phyloP scores from a whole-genome alignment of 805 yeast genomes.

The Yarrowia deformans region DNA sequence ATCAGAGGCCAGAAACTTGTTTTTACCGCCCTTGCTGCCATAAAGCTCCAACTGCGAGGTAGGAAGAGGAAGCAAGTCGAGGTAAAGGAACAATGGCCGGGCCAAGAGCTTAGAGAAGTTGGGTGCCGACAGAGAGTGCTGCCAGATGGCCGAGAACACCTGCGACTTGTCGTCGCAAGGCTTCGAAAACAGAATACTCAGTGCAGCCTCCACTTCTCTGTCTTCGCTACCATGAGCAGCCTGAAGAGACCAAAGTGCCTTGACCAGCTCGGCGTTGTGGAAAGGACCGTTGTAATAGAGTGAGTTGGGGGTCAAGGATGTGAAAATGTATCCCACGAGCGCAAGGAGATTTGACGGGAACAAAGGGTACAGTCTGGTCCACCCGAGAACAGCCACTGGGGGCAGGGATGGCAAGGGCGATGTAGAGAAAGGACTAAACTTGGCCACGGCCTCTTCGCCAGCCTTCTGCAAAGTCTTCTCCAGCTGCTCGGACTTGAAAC shows the following conservation, averaged over 20 bases:
- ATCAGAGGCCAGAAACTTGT: slow-evolving; percentile 22
- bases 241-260: slow-evolving; percentile 64
- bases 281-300: slow-evolving; percentile 36
- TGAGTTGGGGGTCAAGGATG: slow-evolving; percentile 23
- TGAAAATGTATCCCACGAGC: slow-evolving; percentile 30
- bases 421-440: slow-evolving; percentile 5
- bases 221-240: slow-evolving; percentile 57
- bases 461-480: not conserved
- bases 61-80: slow-evolving; percentile 29
- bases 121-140: slow-evolving; percentile 27
- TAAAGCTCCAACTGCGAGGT: slow-evolving; percentile 33
- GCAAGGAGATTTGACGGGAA: slow-evolving; percentile 29
- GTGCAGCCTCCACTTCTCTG: slow-evolving; percentile 66
- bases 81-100: slow-evolving; percentile 23
- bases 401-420: slow-evolving; percentile 22
- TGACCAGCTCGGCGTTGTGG: slow-evolving; percentile 75
- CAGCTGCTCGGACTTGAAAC: slow-evolving; percentile 28
- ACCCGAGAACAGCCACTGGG: slow-evolving; percentile 27
- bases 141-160: slow-evolving; percentile 32
- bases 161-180: slow-evolving; percentile 30
- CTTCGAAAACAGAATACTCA: slow-evolving; percentile 28
- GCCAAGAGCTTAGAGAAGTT: slow-evolving; percentile 27
- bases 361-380: slow-evolving; percentile 14
- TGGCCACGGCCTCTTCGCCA: slow-evolving; percentile 13
- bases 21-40: slow-evolving; percentile 6